These are phyloP conservation scores for Colletotrichum viniferum DNA, from an alignment of 2,329 filamentous ascomycete genomes.

Conservation along the genomic window DNA sequence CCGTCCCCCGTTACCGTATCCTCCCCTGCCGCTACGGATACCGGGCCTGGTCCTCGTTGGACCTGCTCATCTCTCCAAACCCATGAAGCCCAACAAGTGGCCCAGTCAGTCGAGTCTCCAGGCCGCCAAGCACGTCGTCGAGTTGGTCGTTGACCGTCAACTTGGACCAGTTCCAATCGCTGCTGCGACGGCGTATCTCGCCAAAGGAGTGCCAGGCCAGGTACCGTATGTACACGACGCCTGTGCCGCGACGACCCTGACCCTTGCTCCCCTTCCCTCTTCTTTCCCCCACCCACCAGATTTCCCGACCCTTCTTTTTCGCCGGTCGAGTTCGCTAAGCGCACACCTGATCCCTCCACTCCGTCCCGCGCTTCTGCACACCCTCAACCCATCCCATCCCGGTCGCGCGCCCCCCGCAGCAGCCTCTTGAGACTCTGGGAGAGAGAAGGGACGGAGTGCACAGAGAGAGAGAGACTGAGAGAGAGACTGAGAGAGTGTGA, in stretches of 20 bases:
- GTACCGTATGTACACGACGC: neutral
- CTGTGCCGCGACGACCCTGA: neutral
- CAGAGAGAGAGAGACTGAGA: neutral
- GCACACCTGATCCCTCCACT: constrained; percentile 10
- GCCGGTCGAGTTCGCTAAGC: neutral
- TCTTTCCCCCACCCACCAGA: neutral
- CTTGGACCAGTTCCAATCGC: neutral
- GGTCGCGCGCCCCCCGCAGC: neutral
- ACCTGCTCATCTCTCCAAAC: neutral
- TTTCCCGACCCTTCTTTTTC: constrained; percentile 14
- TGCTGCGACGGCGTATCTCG: neutral
- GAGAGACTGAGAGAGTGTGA: neutral
- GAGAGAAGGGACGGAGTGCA: neutral
- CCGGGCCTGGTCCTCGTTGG: neutral
- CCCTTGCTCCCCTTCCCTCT: constrained; percentile 12
- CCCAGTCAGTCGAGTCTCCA: neutral
- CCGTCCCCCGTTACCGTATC: neutral
- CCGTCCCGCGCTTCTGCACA: constrained; percentile 2
- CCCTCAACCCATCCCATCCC: neutral
- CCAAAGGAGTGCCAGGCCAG: neutral
- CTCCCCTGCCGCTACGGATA: neutral
- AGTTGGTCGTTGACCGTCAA: neutral
- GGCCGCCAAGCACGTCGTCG: neutral
- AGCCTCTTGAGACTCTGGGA: neutral
- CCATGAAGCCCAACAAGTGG: neutral